phyloP scores from a whole-genome alignment of 805 yeast species.

The Ascoidea asiatica region DNA sequence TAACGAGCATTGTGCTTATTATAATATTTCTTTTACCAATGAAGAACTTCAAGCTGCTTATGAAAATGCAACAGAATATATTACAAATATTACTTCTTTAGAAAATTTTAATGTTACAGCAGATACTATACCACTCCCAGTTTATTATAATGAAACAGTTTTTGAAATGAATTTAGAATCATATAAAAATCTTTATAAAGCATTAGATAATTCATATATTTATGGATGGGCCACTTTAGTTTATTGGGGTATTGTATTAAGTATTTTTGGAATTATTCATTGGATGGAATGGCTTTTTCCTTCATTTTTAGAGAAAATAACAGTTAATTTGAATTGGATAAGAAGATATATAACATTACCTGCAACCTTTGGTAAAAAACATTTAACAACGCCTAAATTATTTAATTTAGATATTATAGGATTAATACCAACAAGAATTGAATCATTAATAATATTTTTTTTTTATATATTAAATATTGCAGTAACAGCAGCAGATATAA shows the following conservation, averaged over 20 bases:
- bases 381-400: conserved; percentile 4
- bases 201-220: not conserved
- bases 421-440: conserved; percentile 31
- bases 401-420: conserved; percentile 15
- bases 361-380: not conserved
- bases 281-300: not conserved
- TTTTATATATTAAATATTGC: conserved; percentile 17
- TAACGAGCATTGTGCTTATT: conserved; percentile 11
- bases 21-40: conserved; percentile 17
- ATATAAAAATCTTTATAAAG: not conserved
- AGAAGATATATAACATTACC: not conserved
- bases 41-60: conserved; percentile 22
- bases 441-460: conserved; percentile 21
- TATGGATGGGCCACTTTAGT: not conserved
- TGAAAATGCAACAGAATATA: conserved; percentile 26
- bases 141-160: too few relatives aligned
- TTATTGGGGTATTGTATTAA: not conserved
- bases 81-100: conserved; percentile 20
- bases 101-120: conserved; percentile 7
- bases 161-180: not conserved
- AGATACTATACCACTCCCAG: not conserved
- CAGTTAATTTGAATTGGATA: not conserved
- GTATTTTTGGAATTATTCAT: not conserved
- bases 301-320: not conserved
- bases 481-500: conserved; percentile 7